Conservation (phyloP, 2,329 filamentous ascomycete species). For the Neobulgaria alba region DNA sequence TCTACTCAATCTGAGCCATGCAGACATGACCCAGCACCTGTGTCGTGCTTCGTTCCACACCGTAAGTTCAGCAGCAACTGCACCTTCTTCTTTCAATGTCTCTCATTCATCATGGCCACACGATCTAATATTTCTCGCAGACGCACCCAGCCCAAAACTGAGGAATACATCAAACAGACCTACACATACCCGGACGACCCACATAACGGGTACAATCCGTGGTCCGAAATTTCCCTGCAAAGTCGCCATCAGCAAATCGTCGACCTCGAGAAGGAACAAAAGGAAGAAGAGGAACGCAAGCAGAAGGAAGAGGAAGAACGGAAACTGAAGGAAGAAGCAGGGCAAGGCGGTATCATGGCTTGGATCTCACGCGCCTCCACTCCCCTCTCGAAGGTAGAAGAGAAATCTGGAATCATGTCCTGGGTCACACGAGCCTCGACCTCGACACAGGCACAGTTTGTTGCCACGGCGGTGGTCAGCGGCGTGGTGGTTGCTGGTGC, state of each 20-base stretch:
- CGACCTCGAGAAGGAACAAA: slow-evolving; percentile 2
- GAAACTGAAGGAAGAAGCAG: not conserved
- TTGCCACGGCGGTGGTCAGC: slow-evolving; percentile 60
- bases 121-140: not conserved
- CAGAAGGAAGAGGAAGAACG: slow-evolving; percentile 2
- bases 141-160: not conserved
- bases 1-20: too few relatives aligned
- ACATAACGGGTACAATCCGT: not conserved
- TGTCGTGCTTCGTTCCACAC: too few relatives aligned
- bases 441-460: slow-evolving; percentile 43
- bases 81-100: too few relatives aligned
- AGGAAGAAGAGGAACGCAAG: slow-evolving; percentile 4
- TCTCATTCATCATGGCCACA: not conserved
- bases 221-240: not conserved
- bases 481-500: slow-evolving; percentile 52
- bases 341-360: too few relatives aligned
- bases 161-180: not conserved
- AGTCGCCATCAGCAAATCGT: not conserved
- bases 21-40: too few relatives aligned
- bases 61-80: too few relatives aligned
- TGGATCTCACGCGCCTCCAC: too few relatives aligned
- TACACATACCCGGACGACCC: not conserved
- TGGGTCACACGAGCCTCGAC: slow-evolving; percentile 21
- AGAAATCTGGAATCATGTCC: slow-evolving; percentile 21
- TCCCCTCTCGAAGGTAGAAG: not conserved